Evolutionary conservation across 2,329 filamentous ascomycete species (phyloP), one percentile per base, ranked within the genome.

Genomic region (Fusarium chuoi): DNA sequence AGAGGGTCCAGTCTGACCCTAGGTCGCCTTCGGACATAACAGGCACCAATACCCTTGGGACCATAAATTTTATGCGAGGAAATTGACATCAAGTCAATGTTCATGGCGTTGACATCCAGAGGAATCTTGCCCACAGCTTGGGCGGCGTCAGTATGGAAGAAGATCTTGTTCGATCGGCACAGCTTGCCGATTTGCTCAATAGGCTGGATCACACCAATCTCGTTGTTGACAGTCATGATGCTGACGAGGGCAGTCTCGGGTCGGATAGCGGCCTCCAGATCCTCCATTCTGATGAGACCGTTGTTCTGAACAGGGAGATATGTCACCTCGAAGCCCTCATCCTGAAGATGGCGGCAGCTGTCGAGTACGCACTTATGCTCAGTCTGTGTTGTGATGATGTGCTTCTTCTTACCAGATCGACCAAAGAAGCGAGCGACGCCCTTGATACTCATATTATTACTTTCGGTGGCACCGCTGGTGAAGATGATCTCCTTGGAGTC

Each of bases 381-480:
- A 0, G 96, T 99, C 85, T 98, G 96, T 44, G 91, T 94, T 30
- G 96, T 99, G 83, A 99, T 95, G 80, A 99, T 96, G 84, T 99
- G 96, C 85, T 93, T 98, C 91, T 98, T 98, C 90, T 98, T 98
- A 78, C 95, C 95, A 6, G 90, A 91, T 65, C 94, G 91, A 75
- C 94, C 95, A 82, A 98, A 98, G 85, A 99, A 99, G 73, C 96
- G 90, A 26, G 96, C 95, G 14, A 99, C 96, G 73, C 96, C 96
- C 86, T 99, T 99, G 86, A 99, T 94, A 83, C 95, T 98, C 96
- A 99, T 99, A 80, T 99, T 99, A 85, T 99, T 99, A 81, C 95
- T 98, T 86, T 99, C 96, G 1, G 96, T 99, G 22, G 96, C 96
- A 62, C 96, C 96, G 79, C 95, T 98, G 12, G 96, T 99, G 85